These are phyloP conservation scores for Ophiostoma sp. DNA, from an alignment of 2,329 filamentous ascomycete species.

Conservation along the genomic window DNA sequence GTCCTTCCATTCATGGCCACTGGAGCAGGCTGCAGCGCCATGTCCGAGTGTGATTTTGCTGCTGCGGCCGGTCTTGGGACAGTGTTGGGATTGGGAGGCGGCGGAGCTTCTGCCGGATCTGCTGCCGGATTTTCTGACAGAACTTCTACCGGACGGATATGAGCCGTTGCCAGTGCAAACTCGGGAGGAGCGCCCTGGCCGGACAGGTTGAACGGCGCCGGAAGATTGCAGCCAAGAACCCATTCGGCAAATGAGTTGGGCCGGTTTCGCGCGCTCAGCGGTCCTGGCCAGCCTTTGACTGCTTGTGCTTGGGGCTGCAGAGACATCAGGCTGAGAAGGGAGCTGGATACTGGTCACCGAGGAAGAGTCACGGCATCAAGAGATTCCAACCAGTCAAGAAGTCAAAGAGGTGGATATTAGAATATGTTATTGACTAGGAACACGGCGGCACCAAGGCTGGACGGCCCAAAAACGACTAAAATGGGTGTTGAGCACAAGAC, in stretches of 20 bases:
- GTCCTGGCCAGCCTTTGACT: not conserved
- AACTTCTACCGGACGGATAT: not conserved
- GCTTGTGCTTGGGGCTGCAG: not conserved
- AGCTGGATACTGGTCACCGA: too few relatives aligned
- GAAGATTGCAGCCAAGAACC: slow-evolving; percentile 1
- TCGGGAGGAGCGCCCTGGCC: not conserved
- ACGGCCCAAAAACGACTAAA: too few relatives aligned
- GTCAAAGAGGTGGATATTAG: not conserved
- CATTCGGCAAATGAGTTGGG: not conserved
- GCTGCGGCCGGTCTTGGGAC: not conserved
- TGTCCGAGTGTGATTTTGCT: not conserved
- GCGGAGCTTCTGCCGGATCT: not conserved
- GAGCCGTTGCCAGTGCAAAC: not conserved
- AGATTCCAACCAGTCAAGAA: not conserved
- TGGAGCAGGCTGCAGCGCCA: not conserved
- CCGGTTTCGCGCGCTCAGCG: not conserved
- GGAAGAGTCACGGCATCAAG: too few relatives aligned
- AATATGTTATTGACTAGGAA: not conserved
- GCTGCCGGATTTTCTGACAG: not conserved
- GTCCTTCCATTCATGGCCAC: not conserved
- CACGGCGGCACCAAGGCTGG: not conserved
- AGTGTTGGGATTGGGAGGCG: too few relatives aligned
- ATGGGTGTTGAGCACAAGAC: not conserved
- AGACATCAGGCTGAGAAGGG: not conserved
- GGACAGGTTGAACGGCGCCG: not conserved